Conservation (phyloP, 768 basidiomycete genomes). For the Pleurotus pulmonarius region DNA sequence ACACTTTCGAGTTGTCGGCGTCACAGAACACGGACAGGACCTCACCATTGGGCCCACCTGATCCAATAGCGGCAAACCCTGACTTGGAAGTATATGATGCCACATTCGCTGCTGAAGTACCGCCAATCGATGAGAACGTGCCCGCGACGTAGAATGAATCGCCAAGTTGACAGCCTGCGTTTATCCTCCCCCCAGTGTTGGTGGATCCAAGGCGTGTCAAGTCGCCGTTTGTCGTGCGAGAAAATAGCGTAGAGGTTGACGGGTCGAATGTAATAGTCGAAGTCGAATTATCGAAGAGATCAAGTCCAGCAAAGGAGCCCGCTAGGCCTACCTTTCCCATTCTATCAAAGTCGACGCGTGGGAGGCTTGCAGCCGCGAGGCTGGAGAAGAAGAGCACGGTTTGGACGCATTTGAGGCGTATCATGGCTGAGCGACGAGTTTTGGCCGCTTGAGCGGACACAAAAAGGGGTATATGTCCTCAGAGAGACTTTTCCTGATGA, state of each 20-base stretch:
- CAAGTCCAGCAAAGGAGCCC: slow-evolving; percentile 86
- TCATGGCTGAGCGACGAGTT: not conserved
- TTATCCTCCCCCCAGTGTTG: slow-evolving; percentile 73
- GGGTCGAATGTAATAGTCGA: slow-evolving; percentile 58
- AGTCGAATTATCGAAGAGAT: slow-evolving; percentile 59
- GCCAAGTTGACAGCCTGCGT: slow-evolving; percentile 67
- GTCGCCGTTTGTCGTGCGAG: slow-evolving; percentile 60
- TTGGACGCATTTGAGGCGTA: slow-evolving; percentile 11
- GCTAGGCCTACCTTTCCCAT: slow-evolving; percentile 92
- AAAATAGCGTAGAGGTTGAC: slow-evolving; percentile 66
- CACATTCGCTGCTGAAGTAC: slow-evolving; percentile 62
- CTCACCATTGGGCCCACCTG: slow-evolving; percentile 68
- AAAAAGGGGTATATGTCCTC: slow-evolving; percentile 1
- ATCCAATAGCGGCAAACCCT: slow-evolving; percentile 60
- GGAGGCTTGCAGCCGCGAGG: slow-evolving; percentile 39
- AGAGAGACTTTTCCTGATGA: not conserved
- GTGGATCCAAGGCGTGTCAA: slow-evolving; percentile 73
- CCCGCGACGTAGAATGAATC: slow-evolving; percentile 80
- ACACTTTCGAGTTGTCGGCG: slow-evolving; percentile 54
- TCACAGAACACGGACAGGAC: slow-evolving; percentile 82
- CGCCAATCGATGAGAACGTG: slow-evolving; percentile 70
- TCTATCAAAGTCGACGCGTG: slow-evolving; percentile 65
- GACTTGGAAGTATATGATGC: slow-evolving; percentile 68
- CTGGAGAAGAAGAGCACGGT: slow-evolving; percentile 23
- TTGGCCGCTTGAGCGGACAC: not conserved